Evolutionary conservation across 805 yeast species (phyloP), one percentile per base, ranked within the genome.

Genomic region (Candida xyloterini): DNA sequence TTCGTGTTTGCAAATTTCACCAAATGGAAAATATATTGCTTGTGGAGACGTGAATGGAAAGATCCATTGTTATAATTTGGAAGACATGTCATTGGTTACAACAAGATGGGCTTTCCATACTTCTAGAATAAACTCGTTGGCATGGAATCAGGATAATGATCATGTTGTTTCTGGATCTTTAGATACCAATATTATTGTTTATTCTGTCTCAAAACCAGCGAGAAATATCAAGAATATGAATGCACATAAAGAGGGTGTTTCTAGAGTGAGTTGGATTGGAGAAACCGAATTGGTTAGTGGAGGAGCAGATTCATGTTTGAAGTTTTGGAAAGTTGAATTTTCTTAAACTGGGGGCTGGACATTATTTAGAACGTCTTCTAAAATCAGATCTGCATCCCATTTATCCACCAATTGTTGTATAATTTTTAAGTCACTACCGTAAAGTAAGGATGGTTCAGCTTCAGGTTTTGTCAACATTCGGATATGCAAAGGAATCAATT

Each of bases 61-160:
- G 60, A 87, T 89, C 48, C 64, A 81, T n/a, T 69, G 90, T 26
- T 88, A 78, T 62, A 72, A 78, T 47, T 59, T 79, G 6, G 60
- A 59, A 2, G 79, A 78, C 27, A 74, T 68, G 35, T 50, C 73
- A 3, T 65, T 86, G 7, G 73, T 80, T 26, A 88, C 98, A 2
- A 78, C 95, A 0, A 77, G 97, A 58, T 93, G 99, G 99, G 82
- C 95, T 0, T 91, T 87, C 79, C 97, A 93, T 60, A 85, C 90
- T 2, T 82, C 95, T 41, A 79, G 76, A 40, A 83, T 93, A 47
- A 79, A 78, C 43, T 74, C 81, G 22, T 84, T 93, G 33, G 62
- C 78, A 16, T 93, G 98, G 99, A 75, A 81, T 31, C 67, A 67
- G 8, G 89, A 84, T 51, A 81, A 85, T 41, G 78, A 81, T 50